Conservation (phyloP, 202 grass and related monocot species). For the Eragrostis tef region DNA sequence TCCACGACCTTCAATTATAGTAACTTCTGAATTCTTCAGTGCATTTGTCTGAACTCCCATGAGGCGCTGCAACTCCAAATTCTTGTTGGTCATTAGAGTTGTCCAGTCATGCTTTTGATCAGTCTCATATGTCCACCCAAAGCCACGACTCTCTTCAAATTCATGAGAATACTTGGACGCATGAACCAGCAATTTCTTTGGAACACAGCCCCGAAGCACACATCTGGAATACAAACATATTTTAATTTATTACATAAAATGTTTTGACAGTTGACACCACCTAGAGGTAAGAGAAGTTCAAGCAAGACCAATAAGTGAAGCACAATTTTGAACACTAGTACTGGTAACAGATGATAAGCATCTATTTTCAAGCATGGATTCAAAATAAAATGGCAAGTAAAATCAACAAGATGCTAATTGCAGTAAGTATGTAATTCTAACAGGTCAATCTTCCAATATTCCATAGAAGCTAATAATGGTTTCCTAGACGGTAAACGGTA, state of each 20-base stretch:
- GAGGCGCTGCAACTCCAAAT: conserved; percentile 73
- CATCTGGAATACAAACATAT: conserved; percentile 54
- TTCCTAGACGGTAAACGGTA: too few relatives aligned
- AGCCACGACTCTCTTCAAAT: conserved; percentile 72
- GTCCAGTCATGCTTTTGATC: conserved; percentile 76
- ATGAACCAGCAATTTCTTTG: conserved; percentile 76
- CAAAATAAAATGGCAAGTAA: neutral
- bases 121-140: conserved; percentile 73
- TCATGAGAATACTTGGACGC: conserved; percentile 75
- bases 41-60: conserved; percentile 73
- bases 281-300: neutral
- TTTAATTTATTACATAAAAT: neutral
- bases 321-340: neutral
- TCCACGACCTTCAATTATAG: conserved; percentile 81
- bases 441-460: neutral
- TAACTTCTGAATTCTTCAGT: conserved; percentile 68
- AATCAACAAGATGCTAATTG: neutral
- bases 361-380: conserved; percentile 14
- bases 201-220: conserved; percentile 78
- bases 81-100: conserved; percentile 82
- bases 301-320: neutral
- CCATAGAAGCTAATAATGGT: neutral
- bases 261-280: neutral
- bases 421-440: neutral
- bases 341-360: neutral